Base-by-base conservation (phyloP, 1,284 basidiomycete species). In the Moniliella sp. region DNA sequence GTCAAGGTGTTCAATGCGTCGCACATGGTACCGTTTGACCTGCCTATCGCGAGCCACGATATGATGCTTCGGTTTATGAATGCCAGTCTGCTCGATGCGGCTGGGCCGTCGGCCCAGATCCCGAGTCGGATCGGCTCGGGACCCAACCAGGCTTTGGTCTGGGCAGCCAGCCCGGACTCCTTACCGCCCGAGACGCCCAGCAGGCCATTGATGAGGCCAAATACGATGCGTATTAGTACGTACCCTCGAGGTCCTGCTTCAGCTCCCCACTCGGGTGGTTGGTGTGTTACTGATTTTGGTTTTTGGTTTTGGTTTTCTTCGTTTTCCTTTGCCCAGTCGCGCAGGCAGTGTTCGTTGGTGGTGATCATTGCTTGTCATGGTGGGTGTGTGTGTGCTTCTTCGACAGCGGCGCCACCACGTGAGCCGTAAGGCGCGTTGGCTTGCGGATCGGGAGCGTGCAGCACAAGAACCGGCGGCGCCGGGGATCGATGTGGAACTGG, bases 21-120 rank as follows among this genome's bases (percentile, higher is more conserved):
- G 27, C 56, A 53, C 39, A 57, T 66, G 66, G 82, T 76, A 17
- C 81, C 81, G 0, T 88, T 74, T 57, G 88, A 97, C 62, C 67
- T 78, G 8, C 88, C 86, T 0, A 69, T 81, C 35, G 73, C 76
- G 18, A 69, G 82, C 3, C 84, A 94, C 61, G 88, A 97, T 62
- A 94, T 97, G 91, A 88, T 97, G 51, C 72, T 58, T 3, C 40
- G 53, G 13, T 58, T 50, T 32, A 50, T 57, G 49, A 32, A 18
- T n/a, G 73, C 86, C 35, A 76, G 94, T 64, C 78, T 86, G 48
- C 70, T 75, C 17, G 69, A 72, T 3, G 69, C 91, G 27, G 67
- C 75, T 2, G 82, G 62, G 2, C 77, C 37, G 68, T 76, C 41
- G 70, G 79, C 19, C 71, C 76, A 23, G 61, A 66, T 51, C 71